phyloP scores from a whole-genome alignment of 495 filamentous ascomycete species.

The Xylaria sp. region DNA sequence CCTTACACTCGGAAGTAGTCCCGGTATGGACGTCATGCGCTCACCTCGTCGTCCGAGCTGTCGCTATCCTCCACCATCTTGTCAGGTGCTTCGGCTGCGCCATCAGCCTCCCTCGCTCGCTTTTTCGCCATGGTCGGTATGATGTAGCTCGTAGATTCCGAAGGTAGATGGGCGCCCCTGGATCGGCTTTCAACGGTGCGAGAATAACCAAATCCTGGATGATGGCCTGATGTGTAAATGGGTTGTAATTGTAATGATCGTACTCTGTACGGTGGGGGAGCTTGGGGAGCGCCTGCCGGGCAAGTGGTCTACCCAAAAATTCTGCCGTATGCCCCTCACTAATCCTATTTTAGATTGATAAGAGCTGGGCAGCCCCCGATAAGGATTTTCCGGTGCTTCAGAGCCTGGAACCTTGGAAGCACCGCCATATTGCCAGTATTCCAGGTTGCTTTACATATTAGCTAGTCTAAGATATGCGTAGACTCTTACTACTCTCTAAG shows the following conservation, averaged over 20 bases:
- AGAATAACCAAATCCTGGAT: background rate
- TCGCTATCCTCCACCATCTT: conserved; percentile 58
- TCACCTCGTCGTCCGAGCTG: conserved; percentile 53
- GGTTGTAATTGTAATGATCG: background rate
- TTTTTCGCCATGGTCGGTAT: conserved; percentile 54
- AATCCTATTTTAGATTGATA: conserved; percentile 35
- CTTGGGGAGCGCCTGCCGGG: background rate
- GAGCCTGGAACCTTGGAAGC: too few species aligned
- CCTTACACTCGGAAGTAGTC: too few species aligned
- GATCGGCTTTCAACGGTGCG: background rate
- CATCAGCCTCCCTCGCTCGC: conserved; percentile 53
- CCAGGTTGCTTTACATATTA: background rate
- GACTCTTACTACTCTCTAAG: background rate
- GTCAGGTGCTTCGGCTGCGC: conserved; percentile 47
- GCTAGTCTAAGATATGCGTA: too few species aligned
- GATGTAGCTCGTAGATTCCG: background rate
- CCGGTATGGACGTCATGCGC: conserved; percentile 17
- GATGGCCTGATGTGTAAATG: background rate
- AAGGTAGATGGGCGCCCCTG: background rate
- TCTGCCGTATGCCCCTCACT: conserved; percentile 44
- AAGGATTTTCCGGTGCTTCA: conserved; percentile 1
- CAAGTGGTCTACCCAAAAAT: conserved; percentile 37
- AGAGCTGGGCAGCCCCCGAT: conserved; percentile 20
- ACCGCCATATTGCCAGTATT: background rate
- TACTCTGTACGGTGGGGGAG: too few species aligned